Base-by-base conservation (phyloP, 441 rosid species). In the Metrosideros polymorpha region DNA sequence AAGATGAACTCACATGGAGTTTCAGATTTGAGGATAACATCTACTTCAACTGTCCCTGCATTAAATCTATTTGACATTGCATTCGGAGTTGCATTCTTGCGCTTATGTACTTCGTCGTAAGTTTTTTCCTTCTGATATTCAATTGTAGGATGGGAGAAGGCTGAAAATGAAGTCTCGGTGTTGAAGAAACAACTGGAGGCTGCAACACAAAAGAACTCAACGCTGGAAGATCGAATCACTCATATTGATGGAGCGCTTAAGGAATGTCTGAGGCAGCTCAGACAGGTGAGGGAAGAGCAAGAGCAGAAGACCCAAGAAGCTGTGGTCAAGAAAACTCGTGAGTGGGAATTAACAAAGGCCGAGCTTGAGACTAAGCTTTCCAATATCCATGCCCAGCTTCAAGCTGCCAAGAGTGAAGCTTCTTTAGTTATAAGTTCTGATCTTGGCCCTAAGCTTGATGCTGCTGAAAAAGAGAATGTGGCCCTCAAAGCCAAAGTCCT, bases 241-340 rank as follows among this genome's bases (percentile, higher is more conserved):
- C 96, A 96, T 91, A 95, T 96, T 85, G 99, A 98, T 91, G 94
- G 97, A 86, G 99, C 99, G 7, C 96, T 97, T 25, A 96, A 96
- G 93, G 99, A 98, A 91, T 98, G 98, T 85, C 92, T 96, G 87
- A 95, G 98, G 79, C 98, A 98, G 91, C 95, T 98, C 47, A 89
- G 99, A 87, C 97, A 95, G 90, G 94, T 95, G 82, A 93, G 97
- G 90, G 99, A 95, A 84, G 99, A 95, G 76, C 99, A 95, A 86
- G 96, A 95, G 49, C 89, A 90, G 85, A 97, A 89, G 91, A 93
- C 94, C 71, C 87, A 86, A 79, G 98, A 94, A 86, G 93, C 94
- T 75, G 43, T 94, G 83, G 53, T 89, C 63, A 91, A 88, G 89
- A 95, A 90, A 91, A 89, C 89, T 83, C 42, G 15, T 27, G 97